Percentiles rank a stretch among this genome's conserved stretches.
These are phyloP conservation scores for Blastobotrys buckinghamii DNA, from an alignment of 1,139 yeast species.

Conservation along the genomic window DNA sequence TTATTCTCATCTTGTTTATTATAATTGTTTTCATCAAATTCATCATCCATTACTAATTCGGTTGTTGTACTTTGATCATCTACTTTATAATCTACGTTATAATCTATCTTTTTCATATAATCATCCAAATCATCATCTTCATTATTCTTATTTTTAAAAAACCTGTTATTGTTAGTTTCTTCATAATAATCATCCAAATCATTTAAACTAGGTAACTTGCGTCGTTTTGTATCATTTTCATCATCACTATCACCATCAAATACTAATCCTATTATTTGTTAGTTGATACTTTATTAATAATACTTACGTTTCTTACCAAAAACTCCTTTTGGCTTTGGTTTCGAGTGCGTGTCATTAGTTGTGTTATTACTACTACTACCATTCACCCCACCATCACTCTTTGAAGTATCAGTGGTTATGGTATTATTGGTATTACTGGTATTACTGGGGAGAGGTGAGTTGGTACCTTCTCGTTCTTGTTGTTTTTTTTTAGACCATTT, in stretches of 20 bases:
- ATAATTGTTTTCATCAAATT: conserved; percentile 19
- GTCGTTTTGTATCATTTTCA: background rate
- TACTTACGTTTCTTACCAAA: too few species aligned
- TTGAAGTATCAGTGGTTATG: too few species aligned
- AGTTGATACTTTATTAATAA: too few species aligned
- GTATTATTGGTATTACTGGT: too few species aligned
- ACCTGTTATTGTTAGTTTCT: background rate
- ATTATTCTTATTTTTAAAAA: background rate
- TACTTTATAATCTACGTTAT: conserved; percentile 16
- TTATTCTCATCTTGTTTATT: conserved; percentile 31
- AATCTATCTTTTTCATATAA: conserved; percentile 30
- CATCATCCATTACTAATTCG: conserved; percentile 24
- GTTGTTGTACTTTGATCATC: too few species aligned
- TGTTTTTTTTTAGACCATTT: too few species aligned
- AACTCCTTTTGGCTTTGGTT: too few species aligned
- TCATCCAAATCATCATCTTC: conserved; percentile 36
- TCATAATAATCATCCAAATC: background rate
- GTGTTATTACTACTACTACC: too few species aligned
- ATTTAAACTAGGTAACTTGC: conserved; percentile 2
- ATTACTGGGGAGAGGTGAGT: too few species aligned
- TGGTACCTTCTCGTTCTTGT: too few species aligned
- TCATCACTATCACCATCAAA: conserved; percentile 9
- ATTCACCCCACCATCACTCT: too few species aligned
- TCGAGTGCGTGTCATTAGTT: too few species aligned
- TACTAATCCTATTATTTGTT: background rate